Evolutionary conservation across 345 rosid genomes (phyloP).

Genomic region (Trapa incisa): DNA sequence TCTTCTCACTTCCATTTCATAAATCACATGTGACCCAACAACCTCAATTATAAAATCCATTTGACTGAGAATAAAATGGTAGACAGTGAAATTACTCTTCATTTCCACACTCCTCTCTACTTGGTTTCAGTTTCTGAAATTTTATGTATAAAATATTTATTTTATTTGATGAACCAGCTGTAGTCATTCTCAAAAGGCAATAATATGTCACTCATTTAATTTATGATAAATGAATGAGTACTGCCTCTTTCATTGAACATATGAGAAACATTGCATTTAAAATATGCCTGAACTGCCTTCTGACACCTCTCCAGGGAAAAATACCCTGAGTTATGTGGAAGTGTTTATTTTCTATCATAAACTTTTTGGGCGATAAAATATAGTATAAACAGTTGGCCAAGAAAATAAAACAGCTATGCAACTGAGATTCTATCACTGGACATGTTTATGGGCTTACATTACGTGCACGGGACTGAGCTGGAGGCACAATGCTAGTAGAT

Average conservation of each 20-base stretch:
- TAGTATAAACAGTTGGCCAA: not conserved
- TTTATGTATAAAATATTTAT: no score
- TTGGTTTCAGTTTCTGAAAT: not conserved
- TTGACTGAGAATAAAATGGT: not conserved
- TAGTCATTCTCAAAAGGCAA: no score
- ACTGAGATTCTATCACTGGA: not conserved
- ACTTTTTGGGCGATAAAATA: not conserved
- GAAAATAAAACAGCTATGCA: not conserved
- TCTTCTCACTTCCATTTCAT: not conserved
- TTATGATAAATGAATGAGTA: no score
- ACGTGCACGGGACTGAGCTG: slow-evolving; percentile 30
- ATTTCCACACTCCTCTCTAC: not conserved
- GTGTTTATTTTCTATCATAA: not conserved
- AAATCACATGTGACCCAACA: not conserved
- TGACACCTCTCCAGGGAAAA: not conserved
- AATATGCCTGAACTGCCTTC: no score
- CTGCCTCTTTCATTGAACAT: no score
- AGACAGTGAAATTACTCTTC: not conserved
- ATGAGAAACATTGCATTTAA: no score
- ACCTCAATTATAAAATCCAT: not conserved
- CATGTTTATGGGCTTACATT: slow-evolving; percentile 29
- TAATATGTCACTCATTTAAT: no score
- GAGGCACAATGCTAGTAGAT: slow-evolving; percentile 41
- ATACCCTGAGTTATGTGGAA: no score
- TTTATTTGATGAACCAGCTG: no score